Percentiles rank a stretch among this genome's conserved stretches.
Evolutionary conservation across 1,284 basidiomycete species (phyloP).

Genomic region (Sporisorium iseilematis-ciliati): DNA sequence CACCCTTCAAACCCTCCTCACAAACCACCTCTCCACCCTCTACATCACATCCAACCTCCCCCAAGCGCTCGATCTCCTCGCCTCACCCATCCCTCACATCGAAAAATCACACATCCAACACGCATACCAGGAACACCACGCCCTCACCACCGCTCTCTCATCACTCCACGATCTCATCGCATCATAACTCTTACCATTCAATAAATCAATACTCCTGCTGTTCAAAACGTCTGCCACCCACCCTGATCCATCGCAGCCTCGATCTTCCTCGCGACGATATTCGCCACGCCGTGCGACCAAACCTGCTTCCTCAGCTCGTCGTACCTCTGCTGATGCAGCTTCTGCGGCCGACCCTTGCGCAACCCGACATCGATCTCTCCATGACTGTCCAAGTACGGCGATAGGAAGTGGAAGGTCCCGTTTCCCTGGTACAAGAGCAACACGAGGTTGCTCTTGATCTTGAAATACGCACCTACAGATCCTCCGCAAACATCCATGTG

Average conservation of each 20-base stretch:
- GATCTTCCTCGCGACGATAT: slow-evolving; percentile 86
- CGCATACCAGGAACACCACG: slow-evolving; percentile 37
- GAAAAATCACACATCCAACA: slow-evolving; percentile 33
- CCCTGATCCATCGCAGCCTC: slow-evolving; percentile 83
- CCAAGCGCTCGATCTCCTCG: slow-evolving; percentile 1
- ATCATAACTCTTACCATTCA: not conserved
- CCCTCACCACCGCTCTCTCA: slow-evolving; percentile 7
- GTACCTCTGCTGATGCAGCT: slow-evolving; percentile 85
- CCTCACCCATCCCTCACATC: not conserved
- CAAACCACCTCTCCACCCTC: not conserved
- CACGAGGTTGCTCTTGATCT: slow-evolving; percentile 91
- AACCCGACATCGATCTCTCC: slow-evolving; percentile 94
- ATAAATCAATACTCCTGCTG: not conserved
- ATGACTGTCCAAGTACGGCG: slow-evolving; percentile 93
- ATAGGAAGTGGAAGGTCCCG: slow-evolving; percentile 82
- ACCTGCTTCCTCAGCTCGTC: slow-evolving; percentile 92
- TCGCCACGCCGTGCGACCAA: slow-evolving; percentile 90
- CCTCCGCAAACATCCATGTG: slow-evolving; percentile 95
- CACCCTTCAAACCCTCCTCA: slow-evolving; percentile 10
- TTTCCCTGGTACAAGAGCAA: slow-evolving; percentile 90
- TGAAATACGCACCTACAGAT: slow-evolving; percentile 87
- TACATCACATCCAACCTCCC: slow-evolving; percentile 7
- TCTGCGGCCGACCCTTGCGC: slow-evolving; percentile 88
- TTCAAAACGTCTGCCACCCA: slow-evolving; percentile 92
- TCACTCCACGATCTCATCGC: slow-evolving; percentile 10